These are phyloP conservation scores for Apophysomyces ossiformis DNA, from an alignment of 371 early-diverging fungal species.

Conservation along the genomic window DNA sequence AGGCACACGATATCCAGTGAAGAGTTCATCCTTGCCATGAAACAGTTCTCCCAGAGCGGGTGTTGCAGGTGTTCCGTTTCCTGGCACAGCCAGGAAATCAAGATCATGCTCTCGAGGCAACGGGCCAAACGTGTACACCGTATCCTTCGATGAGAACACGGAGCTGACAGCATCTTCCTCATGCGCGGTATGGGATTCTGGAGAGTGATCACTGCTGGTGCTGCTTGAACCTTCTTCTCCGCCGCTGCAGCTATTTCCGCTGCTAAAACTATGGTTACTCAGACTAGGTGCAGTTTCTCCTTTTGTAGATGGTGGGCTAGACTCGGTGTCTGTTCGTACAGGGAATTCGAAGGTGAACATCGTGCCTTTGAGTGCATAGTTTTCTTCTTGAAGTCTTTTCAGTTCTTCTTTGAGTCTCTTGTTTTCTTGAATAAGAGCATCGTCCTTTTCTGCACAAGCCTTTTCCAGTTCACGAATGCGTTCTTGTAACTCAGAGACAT, in stretches of 20 bases:
- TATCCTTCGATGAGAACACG: background rate
- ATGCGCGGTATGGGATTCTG: constrained; percentile 16
- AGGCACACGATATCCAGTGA: constrained; percentile 32
- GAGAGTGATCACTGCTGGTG: constrained; percentile 24
- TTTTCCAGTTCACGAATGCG: constrained; percentile 68
- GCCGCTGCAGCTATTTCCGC: constrained; percentile 22
- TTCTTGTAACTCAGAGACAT: constrained; percentile 66
- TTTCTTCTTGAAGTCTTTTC: constrained; percentile 42
- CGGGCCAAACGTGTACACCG: background rate
- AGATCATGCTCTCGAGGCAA: constrained; percentile 4
- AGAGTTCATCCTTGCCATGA: constrained; percentile 42
- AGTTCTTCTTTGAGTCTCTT: constrained; percentile 32
- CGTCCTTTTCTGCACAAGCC: constrained; percentile 26
- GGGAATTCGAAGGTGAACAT: constrained; percentile 54
- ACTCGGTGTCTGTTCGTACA: background rate
- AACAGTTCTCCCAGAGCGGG: constrained; percentile 18
- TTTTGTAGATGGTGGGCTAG: background rate
- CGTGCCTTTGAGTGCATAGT: constrained; percentile 46
- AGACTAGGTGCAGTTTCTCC: constrained; percentile 13
- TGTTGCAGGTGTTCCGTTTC: background rate
- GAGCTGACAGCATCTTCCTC: constrained; percentile 17
- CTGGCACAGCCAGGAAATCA: constrained; percentile 22
- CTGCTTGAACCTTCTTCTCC: constrained; percentile 9
- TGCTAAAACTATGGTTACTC: constrained; percentile 21
- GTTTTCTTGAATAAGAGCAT: constrained; percentile 39